Evolutionary conservation across 352 stramenopile species (phyloP), one percentile per base, ranked within the genome.

Genomic region (Phytophthora rubi): DNA sequence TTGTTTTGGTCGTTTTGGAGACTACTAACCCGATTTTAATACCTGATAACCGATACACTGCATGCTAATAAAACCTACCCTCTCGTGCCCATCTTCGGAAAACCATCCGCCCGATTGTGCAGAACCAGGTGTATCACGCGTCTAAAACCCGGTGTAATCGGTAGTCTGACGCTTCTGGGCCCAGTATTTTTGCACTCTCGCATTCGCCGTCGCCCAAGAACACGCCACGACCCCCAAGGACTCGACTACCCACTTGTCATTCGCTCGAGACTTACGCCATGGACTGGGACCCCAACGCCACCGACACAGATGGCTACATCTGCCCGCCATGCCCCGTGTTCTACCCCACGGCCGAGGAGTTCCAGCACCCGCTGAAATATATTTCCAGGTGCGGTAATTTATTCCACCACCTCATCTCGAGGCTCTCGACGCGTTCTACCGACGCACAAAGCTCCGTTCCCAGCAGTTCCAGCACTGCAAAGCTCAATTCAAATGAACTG

Each of bases 331-430:
- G 89, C 65, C 88, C 91, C 13, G 85, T 93, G 37, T 98, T 97
- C 71, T 80, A 92, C 58, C 93, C 93, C 33, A 95, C 92, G 51
- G 44, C 53, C 15, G 86, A 97, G 61, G 84, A 98, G 67, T 98
- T 98, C 73, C 60, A 83, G 58, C 83, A 98, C 72, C 92, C 93
- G 62, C 70, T 98, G 80, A 86, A 90, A 88, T 98, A 97, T 90
- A 98, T 98, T 86, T 82, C 81, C 68, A 97, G 89, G 91, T 78
- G 49, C 67, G 58, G 71, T 92, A 86, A 85, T 80, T 87, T 92
- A 88, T 76, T 55, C 30, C 39, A 47, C 39, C 39, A 21, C 39
- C 39, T 30, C 18, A 16, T 23, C 23, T 62, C 35, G 44, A 47
- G 58, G 37, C 73, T 18, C 45, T 61, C 55, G 59, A 53, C 37